Percentiles rank a stretch among this genome's conserved stretches.
Conservation (phyloP, 768 basidiomycete genomes). For the Stropharia rugosoannulata region DNA sequence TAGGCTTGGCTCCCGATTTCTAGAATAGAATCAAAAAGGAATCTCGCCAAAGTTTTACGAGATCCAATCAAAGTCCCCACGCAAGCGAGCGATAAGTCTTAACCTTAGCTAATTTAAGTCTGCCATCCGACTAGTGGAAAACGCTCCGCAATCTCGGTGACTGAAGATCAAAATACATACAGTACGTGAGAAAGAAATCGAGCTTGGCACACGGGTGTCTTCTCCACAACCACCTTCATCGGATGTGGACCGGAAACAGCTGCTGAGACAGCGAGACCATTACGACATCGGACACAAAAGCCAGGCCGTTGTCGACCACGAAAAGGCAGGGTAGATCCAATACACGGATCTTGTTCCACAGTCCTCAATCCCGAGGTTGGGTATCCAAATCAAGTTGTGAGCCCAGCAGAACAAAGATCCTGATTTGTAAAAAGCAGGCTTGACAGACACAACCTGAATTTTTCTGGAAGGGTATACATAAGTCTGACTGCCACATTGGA, state of each 20-base stretch:
- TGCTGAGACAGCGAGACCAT: conserved; percentile 7
- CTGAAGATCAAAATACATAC: conserved; percentile 9
- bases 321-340: background rate
- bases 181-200: conserved; percentile 11
- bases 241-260: conserved; percentile 3
- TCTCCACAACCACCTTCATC: conserved; percentile 9
- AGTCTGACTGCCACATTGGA: too few species aligned
- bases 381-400: background rate
- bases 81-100: conserved; percentile 1
- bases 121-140: conserved; percentile 6
- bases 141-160: conserved; percentile 8
- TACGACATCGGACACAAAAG: conserved; percentile 24
- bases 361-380: background rate
- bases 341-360: background rate
- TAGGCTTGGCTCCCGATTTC: conserved; percentile 13
- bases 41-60: background rate
- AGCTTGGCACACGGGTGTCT: background rate
- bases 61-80: conserved; percentile 10
- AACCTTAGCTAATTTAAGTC: background rate
- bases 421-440: background rate
- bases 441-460: too few species aligned
- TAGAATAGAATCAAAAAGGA: background rate
- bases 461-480: too few species aligned
- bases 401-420: background rate
- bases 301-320: conserved; percentile 8